phyloP scores from a whole-genome alignment of 306 rosid genomes.

The Carpinus fangiana region DNA sequence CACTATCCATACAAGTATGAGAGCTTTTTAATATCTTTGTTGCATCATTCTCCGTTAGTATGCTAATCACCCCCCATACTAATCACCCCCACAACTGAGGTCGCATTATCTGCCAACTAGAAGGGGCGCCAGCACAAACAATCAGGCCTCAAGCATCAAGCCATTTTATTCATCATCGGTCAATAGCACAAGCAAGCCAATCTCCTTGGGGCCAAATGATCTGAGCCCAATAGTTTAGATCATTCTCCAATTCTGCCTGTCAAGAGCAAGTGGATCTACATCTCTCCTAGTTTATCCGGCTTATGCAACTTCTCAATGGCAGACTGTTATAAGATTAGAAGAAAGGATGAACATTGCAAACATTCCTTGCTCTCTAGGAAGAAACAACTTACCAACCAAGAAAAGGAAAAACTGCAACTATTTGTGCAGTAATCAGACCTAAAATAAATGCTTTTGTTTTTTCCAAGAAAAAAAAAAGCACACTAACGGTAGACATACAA shows the following conservation, averaged over 20 bases:
- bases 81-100: slow-evolving; percentile 31
- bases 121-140: slow-evolving; percentile 24
- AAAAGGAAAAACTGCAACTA: slow-evolving; percentile 3
- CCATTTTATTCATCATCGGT: slow-evolving; percentile 32
- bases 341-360: not conserved
- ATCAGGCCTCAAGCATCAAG: slow-evolving; percentile 22
- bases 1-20: slow-evolving; percentile 28
- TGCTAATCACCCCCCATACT: slow-evolving; percentile 28
- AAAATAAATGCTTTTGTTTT: not conserved
- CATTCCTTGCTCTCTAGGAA: not conserved
- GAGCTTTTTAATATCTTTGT: slow-evolving; percentile 29
- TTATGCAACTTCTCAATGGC: slow-evolving; percentile 95
- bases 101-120: slow-evolving; percentile 23
- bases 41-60: slow-evolving; percentile 37
- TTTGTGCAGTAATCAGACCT: not conserved
- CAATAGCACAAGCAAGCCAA: slow-evolving; percentile 69
- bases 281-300: slow-evolving; percentile 85
- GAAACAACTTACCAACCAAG: not conserved
- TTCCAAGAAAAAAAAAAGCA: too few relatives aligned
- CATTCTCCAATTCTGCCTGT: slow-evolving; percentile 26
- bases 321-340: slow-evolving; percentile 55
- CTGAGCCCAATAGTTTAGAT: slow-evolving; percentile 30
- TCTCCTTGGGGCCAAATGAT: slow-evolving; percentile 34
- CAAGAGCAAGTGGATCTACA: slow-evolving; percentile 38
- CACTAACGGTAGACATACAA: not conserved